Percentiles rank a stretch among this genome's conserved stretches.
These are phyloP conservation scores for Echium plantagineum DNA, from an alignment of 257 asterid genomes.

Conservation along the genomic window DNA sequence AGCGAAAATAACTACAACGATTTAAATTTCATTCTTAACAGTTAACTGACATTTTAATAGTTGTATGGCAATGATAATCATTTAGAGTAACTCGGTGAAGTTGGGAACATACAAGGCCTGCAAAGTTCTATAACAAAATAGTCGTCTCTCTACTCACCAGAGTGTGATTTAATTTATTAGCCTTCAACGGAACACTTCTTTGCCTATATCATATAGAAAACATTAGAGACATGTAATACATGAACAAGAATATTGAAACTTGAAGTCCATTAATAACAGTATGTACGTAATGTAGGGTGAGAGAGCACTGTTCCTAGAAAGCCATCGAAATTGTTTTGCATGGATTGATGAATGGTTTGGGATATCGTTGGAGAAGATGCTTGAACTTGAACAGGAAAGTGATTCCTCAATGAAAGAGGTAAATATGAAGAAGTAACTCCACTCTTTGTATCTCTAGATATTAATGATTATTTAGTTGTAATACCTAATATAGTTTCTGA, in stretches of 20 bases:
- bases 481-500: neutral
- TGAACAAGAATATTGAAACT: neutral
- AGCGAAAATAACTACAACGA: too few relatives aligned
- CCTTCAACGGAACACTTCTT: too few relatives aligned
- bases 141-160: too few relatives aligned
- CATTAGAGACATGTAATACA: too few relatives aligned
- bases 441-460: neutral
- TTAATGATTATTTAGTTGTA: neutral
- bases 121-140: too few relatives aligned
- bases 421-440: neutral
- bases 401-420: constrained; percentile 70
- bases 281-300: constrained; percentile 45
- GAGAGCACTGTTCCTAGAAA: constrained; percentile 76
- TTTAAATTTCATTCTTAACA: too few relatives aligned
- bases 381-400: constrained; percentile 66
- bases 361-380: constrained; percentile 55
- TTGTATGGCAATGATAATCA: too few relatives aligned
- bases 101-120: too few relatives aligned
- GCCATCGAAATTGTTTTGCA: constrained; percentile 65
- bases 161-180: too few relatives aligned
- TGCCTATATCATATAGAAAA: too few relatives aligned
- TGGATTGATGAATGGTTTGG: constrained; percentile 96
- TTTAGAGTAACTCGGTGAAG: too few relatives aligned
- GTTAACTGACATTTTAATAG: too few relatives aligned
- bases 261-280: neutral